These are phyloP conservation scores for Keithomyces neogunnii DNA, from an alignment of 2,329 filamentous ascomycete species.

Conservation along the genomic window DNA sequence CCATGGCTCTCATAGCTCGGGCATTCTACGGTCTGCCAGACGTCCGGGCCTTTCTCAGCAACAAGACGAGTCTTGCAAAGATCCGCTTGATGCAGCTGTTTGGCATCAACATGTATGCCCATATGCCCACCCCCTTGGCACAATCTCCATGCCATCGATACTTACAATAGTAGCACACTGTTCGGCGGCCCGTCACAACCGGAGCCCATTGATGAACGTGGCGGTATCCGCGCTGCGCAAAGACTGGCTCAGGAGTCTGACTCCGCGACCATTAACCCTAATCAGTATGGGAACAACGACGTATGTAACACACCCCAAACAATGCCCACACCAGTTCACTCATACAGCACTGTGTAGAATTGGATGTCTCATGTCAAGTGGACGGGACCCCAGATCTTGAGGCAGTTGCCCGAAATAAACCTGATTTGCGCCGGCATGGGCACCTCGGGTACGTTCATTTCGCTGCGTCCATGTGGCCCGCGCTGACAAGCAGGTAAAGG, in stretches of 20 bases:
- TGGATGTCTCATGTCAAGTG: constrained; percentile 47
- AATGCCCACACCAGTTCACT: background rate
- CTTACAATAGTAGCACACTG: constrained; percentile 18
- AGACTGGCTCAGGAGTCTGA: constrained; percentile 20
- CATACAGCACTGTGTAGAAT: constrained; percentile 25
- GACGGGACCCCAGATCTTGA: constrained; percentile 51
- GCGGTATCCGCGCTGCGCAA: constrained; percentile 19
- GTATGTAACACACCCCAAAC: constrained; percentile 9
- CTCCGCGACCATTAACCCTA: constrained; percentile 18
- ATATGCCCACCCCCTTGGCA: background rate
- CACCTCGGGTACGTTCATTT: constrained; percentile 23
- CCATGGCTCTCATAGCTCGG: constrained; percentile 34
- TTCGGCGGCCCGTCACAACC: constrained; percentile 26
- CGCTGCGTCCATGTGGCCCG: background rate
- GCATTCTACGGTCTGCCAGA: constrained; percentile 29
- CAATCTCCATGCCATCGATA: background rate
- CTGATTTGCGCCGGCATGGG: constrained; percentile 49
- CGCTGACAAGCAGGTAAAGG: constrained; percentile 12
- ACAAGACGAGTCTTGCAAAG: constrained; percentile 29
- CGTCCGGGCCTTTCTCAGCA: constrained; percentile 37
- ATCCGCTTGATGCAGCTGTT: constrained; percentile 26
- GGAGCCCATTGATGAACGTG: constrained; percentile 22
- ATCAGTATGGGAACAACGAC: constrained; percentile 25
- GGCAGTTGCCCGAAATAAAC: constrained; percentile 47
- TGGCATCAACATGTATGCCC: constrained; percentile 20